Percentiles rank a stretch among this genome's conserved stretches.
Evolutionary conservation across 352 stramenopile species (phyloP).

Genomic region (Aphanomyces invadans): DNA sequence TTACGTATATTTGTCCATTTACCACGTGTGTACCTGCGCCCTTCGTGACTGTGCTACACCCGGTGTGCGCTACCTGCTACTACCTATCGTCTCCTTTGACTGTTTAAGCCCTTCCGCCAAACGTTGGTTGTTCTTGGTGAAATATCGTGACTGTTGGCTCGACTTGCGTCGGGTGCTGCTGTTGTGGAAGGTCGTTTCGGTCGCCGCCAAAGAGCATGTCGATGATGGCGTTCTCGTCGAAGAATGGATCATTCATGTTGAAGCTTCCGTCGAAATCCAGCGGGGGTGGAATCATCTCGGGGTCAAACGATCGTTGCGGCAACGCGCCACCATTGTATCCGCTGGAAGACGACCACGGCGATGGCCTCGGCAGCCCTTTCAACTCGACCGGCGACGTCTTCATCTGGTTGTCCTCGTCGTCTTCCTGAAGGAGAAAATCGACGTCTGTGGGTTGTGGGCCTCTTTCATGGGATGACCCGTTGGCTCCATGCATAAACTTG

Average conservation of each 20-base stretch:
- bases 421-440: conserved; percentile 20
- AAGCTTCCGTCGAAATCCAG: not conserved
- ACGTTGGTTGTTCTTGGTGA: not conserved
- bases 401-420: conserved; percentile 7
- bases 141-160: not conserved
- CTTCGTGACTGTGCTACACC: too few species aligned
- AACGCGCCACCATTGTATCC: not conserved
- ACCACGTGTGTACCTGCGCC: not conserved
- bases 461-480: not conserved
- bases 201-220: conserved; percentile 15
- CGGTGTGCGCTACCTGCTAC: too few species aligned
- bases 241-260: not conserved
- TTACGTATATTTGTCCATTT: not conserved
- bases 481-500: not conserved
- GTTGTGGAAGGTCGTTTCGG: not conserved
- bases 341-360: not conserved
- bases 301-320: not conserved
- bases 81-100: not conserved
- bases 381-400: not conserved
- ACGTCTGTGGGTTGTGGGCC: conserved; percentile 4
- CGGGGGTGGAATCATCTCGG: not conserved
- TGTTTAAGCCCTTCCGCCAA: not conserved
- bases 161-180: too few species aligned
- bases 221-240: conserved; percentile 17
- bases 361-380: not conserved